These are phyloP conservation scores for Lodderomyces oxycetoniae DNA, from an alignment of 1,139 yeast genomes.

Conservation along the genomic window DNA sequence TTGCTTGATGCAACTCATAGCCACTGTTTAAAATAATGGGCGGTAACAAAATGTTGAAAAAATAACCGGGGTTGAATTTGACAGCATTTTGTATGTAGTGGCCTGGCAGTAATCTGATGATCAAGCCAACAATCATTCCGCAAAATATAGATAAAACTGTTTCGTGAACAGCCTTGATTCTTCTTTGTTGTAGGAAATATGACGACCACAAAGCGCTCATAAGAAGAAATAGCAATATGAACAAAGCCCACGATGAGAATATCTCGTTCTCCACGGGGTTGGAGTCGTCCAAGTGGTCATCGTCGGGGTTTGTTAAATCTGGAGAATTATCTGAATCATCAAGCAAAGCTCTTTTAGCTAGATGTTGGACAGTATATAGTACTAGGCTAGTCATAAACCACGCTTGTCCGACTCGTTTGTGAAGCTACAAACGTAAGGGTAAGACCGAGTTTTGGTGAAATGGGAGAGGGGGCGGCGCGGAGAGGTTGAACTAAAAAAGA, in stretches of 20 bases:
- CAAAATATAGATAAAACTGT: constrained; percentile 93
- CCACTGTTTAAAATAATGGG: constrained; percentile 97
- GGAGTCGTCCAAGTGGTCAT: constrained; percentile 48
- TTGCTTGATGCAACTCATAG: constrained; percentile 91
- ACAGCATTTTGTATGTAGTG: constrained; percentile 97
- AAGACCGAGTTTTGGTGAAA: background rate
- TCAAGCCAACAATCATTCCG: constrained; percentile 93
- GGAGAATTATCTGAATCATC: constrained; percentile 37
- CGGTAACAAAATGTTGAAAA: constrained; percentile 89
- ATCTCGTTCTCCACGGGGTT: constrained; percentile 96
- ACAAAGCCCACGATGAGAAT: constrained; percentile 94
- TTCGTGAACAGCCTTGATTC: constrained; percentile 93
- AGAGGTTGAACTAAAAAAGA: background rate
- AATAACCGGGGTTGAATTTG: constrained; percentile 89
- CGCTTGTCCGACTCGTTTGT: background rate
- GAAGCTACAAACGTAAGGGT: background rate
- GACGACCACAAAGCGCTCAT: constrained; percentile 94
- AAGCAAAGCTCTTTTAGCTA: constrained; percentile 29
- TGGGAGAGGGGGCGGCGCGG: background rate
- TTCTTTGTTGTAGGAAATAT: constrained; percentile 83
- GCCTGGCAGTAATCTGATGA: constrained; percentile 88
- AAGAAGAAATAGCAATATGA: constrained; percentile 73
- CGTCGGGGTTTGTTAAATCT: constrained; percentile 50
- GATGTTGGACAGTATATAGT: constrained; percentile 23
- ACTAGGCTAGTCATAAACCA: constrained; percentile 24